Evolutionary conservation across 257 asterid genomes (phyloP), one percentile per base, ranked within the genome.

Genomic region (Thymus mandschuricus): DNA sequence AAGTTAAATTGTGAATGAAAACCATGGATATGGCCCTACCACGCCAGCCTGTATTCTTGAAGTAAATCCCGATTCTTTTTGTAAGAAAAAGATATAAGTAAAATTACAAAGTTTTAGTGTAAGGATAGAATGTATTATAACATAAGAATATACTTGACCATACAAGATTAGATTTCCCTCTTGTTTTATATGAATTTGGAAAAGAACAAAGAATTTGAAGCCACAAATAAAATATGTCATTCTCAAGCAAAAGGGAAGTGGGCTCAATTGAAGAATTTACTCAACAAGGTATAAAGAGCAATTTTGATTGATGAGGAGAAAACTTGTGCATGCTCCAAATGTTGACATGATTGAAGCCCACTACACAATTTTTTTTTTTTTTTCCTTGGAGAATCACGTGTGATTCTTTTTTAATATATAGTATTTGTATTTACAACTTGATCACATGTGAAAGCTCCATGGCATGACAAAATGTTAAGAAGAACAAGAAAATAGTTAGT

Each of bases 271-370:
- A 69, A 68, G 75, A 66, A 72, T 33, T 54, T 64, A 34, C n/a
- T 52, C 45, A 28, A 55, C 72, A 68, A 68, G 57, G 38, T 13
- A 34, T 64, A 31, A 71, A 66, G 51, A 63, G 51, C 48, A 74
- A 58, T 78, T 40, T 70, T 45, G 66, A 66, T 79, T 60, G 33
- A 66, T 79, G 76, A 66, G 72, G 62, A 54, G 73, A 66, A 55
- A 72, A 62, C 10, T 52, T 35, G 60, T 57, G 54, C 73, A 74
- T 30, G 29, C 69, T 66, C 65, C 54, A 71, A 74, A 59, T 70
- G 29, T 68, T 15, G 72, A 48, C 35, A 68, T 78, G 60, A 73
- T 78, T 56, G 56, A 44, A 73, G 6, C 66, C 73, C 76, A 64
- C 71, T 60, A 31, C 60, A 58, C 51, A 58, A 12, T 52, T 56